Percentiles rank a stretch among this genome's conserved stretches.
phyloP scores from a whole-genome alignment of 139 green algal species.

The Volvox reticuliferus region DNA sequence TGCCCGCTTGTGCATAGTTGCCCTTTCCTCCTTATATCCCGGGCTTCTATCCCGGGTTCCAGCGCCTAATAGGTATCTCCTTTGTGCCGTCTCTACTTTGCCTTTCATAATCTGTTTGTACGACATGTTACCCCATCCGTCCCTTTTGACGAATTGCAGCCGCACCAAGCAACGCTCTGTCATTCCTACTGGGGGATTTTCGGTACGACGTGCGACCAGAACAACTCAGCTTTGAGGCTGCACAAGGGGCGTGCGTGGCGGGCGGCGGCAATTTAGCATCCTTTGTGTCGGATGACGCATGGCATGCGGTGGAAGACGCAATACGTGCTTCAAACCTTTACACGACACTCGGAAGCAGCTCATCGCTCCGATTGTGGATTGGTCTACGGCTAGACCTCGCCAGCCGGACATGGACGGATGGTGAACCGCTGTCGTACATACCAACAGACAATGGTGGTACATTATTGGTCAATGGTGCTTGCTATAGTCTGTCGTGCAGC shows the following conservation, averaged over 20 bases:
- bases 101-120: not conserved
- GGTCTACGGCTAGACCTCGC: not conserved
- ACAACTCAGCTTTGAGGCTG: not conserved
- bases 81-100: not conserved
- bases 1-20: not conserved
- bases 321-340: not conserved
- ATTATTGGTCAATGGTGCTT: not conserved
- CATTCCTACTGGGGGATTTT: not conserved
- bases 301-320: not conserved
- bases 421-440: not conserved
- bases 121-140: not conserved
- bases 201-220: not conserved
- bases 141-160: not conserved
- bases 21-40: not conserved
- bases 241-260: not conserved
- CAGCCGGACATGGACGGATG: not conserved
- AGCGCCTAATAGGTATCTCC: not conserved
- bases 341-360: not conserved
- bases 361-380: not conserved
- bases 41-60: not conserved
- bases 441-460: not conserved
- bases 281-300: not conserved
- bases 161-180: not conserved
- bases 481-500: constrained; percentile 2
- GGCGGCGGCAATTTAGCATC: not conserved